Conservation (phyloP, 78 protist species). For the Dictyostelium capitatum region DNA sequence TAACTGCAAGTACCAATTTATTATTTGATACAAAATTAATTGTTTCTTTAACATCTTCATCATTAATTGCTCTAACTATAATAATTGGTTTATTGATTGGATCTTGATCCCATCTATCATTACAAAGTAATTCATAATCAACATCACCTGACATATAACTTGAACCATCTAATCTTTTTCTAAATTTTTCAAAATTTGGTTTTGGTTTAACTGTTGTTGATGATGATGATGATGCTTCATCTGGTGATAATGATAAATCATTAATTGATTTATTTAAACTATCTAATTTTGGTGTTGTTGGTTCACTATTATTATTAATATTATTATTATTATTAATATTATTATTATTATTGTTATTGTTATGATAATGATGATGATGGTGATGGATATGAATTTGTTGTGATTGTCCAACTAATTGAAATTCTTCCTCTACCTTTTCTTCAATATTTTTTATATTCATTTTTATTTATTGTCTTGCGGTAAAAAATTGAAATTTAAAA, state of each 20-base stretch:
- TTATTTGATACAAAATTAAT: background rate
- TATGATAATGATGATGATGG: background rate
- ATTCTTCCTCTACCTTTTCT: no score
- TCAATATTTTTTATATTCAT: no score
- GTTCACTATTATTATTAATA: no score
- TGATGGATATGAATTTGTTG: background rate
- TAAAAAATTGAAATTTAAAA: no score
- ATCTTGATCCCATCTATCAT: slow-evolving; percentile 12
- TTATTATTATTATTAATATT: no score
- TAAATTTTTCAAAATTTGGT: background rate
- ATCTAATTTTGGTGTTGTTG: background rate
- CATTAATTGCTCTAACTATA: background rate
- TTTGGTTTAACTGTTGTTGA: no score
- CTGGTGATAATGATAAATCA: background rate
- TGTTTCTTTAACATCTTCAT: slow-evolving; percentile 7
- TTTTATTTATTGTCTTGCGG: no score
- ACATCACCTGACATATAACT: background rate
- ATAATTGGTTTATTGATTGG: background rate
- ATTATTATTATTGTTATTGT: no score
- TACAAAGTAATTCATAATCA: background rate
- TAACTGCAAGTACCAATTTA: background rate
- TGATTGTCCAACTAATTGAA: background rate
- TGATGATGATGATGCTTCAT: background rate
- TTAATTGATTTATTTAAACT: no score
- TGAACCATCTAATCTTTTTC: background rate